phyloP scores from a whole-genome alignment of 2,329 filamentous ascomycete species.

The Botryotinia narcissicola region DNA sequence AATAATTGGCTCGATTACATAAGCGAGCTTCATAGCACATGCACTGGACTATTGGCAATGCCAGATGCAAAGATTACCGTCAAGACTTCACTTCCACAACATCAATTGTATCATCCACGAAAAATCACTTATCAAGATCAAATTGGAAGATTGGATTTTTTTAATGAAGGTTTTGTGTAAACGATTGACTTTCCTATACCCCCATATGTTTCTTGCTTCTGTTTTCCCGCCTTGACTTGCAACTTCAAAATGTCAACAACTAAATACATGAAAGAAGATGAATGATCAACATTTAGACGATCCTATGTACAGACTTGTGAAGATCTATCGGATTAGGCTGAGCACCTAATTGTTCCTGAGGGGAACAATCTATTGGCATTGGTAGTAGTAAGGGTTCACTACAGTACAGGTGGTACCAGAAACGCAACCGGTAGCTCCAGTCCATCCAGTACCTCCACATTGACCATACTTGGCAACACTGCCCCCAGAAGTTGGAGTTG shows the following conservation, averaged over 20 bases:
- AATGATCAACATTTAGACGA: slow-evolving; percentile 7
- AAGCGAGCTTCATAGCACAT: neutral
- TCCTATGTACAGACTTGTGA: slow-evolving; percentile 18
- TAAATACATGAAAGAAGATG: slow-evolving; percentile 18
- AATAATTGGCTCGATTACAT: neutral
- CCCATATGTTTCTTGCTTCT: slow-evolving; percentile 2
- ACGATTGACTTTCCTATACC: slow-evolving; percentile 1
- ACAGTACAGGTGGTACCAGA: slow-evolving; percentile 23
- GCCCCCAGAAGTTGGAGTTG: slow-evolving; percentile 1
- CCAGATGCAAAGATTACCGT: neutral
- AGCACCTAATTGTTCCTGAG: neutral
- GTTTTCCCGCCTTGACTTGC: neutral
- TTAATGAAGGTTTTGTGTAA: neutral
- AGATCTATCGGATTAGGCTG: neutral
- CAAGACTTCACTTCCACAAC: neutral
- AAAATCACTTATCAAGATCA: neutral
- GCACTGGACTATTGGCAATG: neutral
- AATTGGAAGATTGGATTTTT: neutral
- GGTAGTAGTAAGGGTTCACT: slow-evolving; percentile 29
- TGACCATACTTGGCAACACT: slow-evolving; percentile 25
- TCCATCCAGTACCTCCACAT: slow-evolving; percentile 30
- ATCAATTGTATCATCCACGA: neutral
- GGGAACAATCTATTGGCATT: slow-evolving; percentile 23
- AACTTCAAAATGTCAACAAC: neutral
- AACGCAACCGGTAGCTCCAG: slow-evolving; percentile 26